Evolutionary conservation across 257 asterid genomes (phyloP).

Genomic region (Salvia splendens): DNA sequence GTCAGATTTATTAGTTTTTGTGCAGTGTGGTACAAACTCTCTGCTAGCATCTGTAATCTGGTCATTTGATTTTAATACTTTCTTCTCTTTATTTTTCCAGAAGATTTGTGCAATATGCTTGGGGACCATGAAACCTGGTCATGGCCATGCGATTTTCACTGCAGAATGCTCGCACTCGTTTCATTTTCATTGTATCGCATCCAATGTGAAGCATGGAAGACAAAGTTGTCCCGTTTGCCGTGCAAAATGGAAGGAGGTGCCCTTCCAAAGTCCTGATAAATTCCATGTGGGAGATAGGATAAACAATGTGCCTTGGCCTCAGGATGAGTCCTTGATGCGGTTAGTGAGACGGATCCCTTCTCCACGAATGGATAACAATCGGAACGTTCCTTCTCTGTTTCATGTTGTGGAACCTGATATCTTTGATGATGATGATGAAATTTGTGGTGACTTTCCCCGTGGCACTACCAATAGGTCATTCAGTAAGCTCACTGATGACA

Average conservation of each 20-base stretch:
- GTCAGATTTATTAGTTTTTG: background rate
- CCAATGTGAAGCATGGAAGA: constrained; percentile 83
- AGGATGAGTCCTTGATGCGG: constrained; percentile 44
- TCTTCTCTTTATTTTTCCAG: constrained; percentile 44
- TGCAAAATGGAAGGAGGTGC: constrained; percentile 90
- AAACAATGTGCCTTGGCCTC: constrained; percentile 45
- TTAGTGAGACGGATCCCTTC: constrained; percentile 51
- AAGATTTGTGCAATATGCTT: constrained; percentile 82
- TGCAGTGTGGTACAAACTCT: background rate
- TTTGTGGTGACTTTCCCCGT: constrained; percentile 33
- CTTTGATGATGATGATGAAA: constrained; percentile 80
- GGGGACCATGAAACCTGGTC: constrained; percentile 65
- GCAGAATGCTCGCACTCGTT: constrained; percentile 96
- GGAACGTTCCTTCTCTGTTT: constrained; percentile 32
- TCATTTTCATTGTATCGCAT: constrained; percentile 84
- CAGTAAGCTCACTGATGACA: constrained; percentile 18
- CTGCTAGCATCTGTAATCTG: background rate
- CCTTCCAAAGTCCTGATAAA: constrained; percentile 55
- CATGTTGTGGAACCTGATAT: constrained; percentile 54
- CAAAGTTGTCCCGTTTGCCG: constrained; percentile 85
- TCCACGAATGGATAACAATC: constrained; percentile 38
- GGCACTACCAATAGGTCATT: constrained; percentile 29
- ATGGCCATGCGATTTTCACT: constrained; percentile 88
- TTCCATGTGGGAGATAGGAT: constrained; percentile 43
- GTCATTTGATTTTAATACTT: constrained; percentile 15